Evolutionary conservation across 768 basidiomycete genomes (phyloP), one percentile per base, ranked within the genome.

Genomic region (Lanmaoa rubissima): DNA sequence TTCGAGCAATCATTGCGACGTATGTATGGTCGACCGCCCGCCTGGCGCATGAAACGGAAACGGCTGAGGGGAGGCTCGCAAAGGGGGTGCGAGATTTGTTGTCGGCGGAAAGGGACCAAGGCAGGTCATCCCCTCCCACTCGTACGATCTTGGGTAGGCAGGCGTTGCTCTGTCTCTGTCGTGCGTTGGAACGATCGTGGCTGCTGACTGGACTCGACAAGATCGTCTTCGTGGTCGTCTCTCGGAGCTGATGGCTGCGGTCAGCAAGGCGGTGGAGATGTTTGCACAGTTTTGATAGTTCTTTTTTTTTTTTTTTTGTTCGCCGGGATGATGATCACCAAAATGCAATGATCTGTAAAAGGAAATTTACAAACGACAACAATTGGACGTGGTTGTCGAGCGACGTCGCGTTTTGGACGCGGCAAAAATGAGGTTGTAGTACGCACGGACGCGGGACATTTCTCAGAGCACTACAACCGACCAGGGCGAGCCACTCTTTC

Each of bases 11-110:
- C 17, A 19, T 69, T 2, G 28, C 35, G 16, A 61, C 55, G 28
- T 62, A 70, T 21, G 58, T 68, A 4, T 72, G 70, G 70, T 65
- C 70, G 39, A 67, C 34, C 8, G 70, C 66, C 5, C 66, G 70
- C 0, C 24, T 67, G 13, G 38, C 48, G 17, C 57, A 61, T 7
- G 72, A 72, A 34, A 49, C 55, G 31, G 40, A 57, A 38, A 12
- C 34, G 0, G 59, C 59, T 2, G 62, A 68, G n/a, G 52, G 39
- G 0, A 36, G 26, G n/a, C 54, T 73, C 4, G 46, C 39, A 16
- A 34, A 35, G 12, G 66, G 48, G 0, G 54, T 71, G 42, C 54
- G 64, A n/a, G 61, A 2, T 0, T 13, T 74, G 51, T 16, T 69
- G 34, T 35, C 51, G 38, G 59, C 56, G 4, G 63, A 65, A 40